Evolutionary conservation across 352 stramenopile genomes (phyloP).

Genomic region (Globisporangium megalacanthum): DNA sequence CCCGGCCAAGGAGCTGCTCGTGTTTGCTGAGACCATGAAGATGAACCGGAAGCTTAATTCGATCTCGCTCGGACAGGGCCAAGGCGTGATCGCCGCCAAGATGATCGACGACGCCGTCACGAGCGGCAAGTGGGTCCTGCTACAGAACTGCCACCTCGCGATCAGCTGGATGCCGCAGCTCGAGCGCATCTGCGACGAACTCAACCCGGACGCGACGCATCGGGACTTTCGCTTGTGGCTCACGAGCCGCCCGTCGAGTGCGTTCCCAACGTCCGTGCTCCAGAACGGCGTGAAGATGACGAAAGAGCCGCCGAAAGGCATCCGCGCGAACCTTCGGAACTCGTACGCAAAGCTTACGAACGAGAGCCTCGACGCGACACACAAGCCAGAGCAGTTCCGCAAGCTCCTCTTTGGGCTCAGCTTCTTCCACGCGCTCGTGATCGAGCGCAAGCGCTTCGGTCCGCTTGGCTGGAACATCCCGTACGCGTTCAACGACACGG

Average conservation of each 20-base stretch:
- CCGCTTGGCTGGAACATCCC: slow-evolving; percentile 89
- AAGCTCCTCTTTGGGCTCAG: slow-evolving; percentile 66
- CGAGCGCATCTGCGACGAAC: slow-evolving; percentile 89
- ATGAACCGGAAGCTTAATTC: slow-evolving; percentile 82
- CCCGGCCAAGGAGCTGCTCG: slow-evolving; percentile 83
- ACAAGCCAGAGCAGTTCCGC: slow-evolving; percentile 24
- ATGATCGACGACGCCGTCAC: slow-evolving; percentile 86
- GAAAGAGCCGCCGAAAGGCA: slow-evolving; percentile 89
- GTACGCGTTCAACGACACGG: slow-evolving; percentile 87
- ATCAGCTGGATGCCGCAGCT: slow-evolving; percentile 92
- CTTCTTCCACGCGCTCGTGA: slow-evolving; percentile 60
- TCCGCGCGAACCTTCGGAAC: slow-evolving; percentile 85
- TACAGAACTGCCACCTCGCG: slow-evolving; percentile 91
- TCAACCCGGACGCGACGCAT: slow-evolving; percentile 78
- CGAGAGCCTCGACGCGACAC: slow-evolving; percentile 27
- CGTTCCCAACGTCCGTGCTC: slow-evolving; percentile 84
- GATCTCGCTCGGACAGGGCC: slow-evolving; percentile 88
- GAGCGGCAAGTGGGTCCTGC: slow-evolving; percentile 88
- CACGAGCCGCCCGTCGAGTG: slow-evolving; percentile 65
- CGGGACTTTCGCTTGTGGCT: slow-evolving; percentile 94
- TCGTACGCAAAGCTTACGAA: slow-evolving; percentile 90
- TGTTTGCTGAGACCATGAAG: slow-evolving; percentile 82
- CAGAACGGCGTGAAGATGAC: slow-evolving; percentile 94
- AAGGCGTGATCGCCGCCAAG: slow-evolving; percentile 80
- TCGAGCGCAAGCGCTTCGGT: slow-evolving; percentile 86